Base-by-base conservation (phyloP, 192 early-diverging fungal species). In the Pecoramyces ruminantium region DNA sequence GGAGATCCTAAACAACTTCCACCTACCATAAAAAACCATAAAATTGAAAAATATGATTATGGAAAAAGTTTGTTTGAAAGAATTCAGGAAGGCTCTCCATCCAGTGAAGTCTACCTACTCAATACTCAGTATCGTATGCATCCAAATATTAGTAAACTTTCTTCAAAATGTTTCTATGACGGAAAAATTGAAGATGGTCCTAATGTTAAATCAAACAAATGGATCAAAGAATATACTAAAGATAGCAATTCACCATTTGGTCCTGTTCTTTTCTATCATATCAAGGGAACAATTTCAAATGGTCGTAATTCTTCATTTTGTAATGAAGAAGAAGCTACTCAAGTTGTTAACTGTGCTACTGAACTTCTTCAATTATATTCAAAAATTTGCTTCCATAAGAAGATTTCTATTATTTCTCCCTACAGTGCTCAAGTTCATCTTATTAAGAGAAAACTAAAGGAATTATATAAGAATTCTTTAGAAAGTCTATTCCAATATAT, bases 111-210 rank as follows among this genome's bases (percentile, higher is more conserved):
- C 21, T 89, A 90, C 80, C 84, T 98, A 51, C 85, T 98, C 38
- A 95, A 92, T 81, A 96, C 95, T 77, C 96, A 98, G 87, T 99
- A 98, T 84, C 94, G 96, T 81, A 98, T 99, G 97, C 94, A 99
- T 83, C 95, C 96, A 0, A 87, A 92, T 30, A 97, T 99, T 29
- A 95, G 93, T 67, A 79, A 29, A 15, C 95, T 97, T 79, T 94
- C 96, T 1, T 92, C 89, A 25, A 80, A 84, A 9, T 84, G 90
- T 29, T 97, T 99, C 82, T 99, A 99, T 85, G 85, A 90, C 14
- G 89, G 88, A 1, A 78, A 85, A 79, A 87, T 99, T 13, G 83
- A 86, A 27, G 95, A 99, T 81, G 94, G 93, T 1, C 86, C 38
- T 0, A 79, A 81, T 28, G 87, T 88, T 30, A 89, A 94, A 30